Percentiles rank a stretch among this genome's conserved stretches.
phyloP scores from a whole-genome alignment of 495 filamentous ascomycete genomes.

The Articulospora tetracladia region DNA sequence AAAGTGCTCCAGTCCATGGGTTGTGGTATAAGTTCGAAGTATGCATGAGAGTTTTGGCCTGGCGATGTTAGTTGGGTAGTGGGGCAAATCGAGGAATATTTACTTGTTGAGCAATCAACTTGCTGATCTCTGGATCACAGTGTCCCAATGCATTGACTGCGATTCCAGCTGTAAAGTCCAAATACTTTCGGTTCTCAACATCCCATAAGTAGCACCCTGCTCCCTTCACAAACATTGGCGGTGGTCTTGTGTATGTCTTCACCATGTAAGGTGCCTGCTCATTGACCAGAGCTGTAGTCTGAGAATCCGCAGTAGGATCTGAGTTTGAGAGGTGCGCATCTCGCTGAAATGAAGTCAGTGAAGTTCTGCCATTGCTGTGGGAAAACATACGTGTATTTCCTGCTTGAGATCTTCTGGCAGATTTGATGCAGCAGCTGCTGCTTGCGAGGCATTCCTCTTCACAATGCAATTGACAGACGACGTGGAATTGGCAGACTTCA shows the following conservation, averaged over 20 bases:
- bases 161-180: slow-evolving; percentile 95
- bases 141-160: slow-evolving; percentile 93
- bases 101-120: slow-evolving; percentile 71
- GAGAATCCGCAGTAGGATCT: slow-evolving; percentile 75
- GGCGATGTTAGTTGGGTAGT: background rate
- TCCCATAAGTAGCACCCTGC: slow-evolving; percentile 87
- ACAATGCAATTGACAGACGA: slow-evolving; percentile 12
- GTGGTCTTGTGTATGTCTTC: slow-evolving; percentile 88
- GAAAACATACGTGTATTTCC: slow-evolving; percentile 22
- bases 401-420: slow-evolving; percentile 22
- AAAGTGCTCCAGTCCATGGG: slow-evolving; percentile 84
- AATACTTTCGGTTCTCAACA: slow-evolving; percentile 79
- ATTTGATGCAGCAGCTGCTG: slow-evolving; percentile 29
- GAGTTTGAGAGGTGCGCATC: slow-evolving; percentile 65
- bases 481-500: slow-evolving; percentile 16
- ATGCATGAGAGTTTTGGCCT: slow-evolving; percentile 79
- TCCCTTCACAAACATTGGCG: slow-evolving; percentile 83
- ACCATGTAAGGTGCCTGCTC: slow-evolving; percentile 85
- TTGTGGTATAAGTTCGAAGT: slow-evolving; percentile 96
- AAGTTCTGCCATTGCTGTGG: background rate
- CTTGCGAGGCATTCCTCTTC: slow-evolving; percentile 26
- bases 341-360: slow-evolving; percentile 38
- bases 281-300: slow-evolving; percentile 66
- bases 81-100: slow-evolving; percentile 7
- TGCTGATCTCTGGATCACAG: slow-evolving; percentile 66